Evolutionary conservation across 805 yeast species (phyloP).

Genomic region (Pichia gijzeniarum): DNA sequence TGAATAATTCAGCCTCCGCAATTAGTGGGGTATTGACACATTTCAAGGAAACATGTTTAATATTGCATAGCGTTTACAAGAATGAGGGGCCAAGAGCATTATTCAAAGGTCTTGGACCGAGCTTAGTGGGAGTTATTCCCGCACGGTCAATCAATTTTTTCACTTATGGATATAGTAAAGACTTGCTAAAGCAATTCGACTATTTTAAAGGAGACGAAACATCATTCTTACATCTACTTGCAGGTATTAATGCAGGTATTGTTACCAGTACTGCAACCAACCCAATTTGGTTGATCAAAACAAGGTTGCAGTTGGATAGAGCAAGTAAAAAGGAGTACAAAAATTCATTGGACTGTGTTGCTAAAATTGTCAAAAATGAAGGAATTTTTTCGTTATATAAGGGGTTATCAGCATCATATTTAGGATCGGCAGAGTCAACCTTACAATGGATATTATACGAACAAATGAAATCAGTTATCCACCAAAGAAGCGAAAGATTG

Average conservation of each 20-base stretch:
- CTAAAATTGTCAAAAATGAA: slow-evolving; percentile 62
- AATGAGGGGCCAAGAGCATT: slow-evolving; percentile 81
- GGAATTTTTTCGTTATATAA: slow-evolving; percentile 77
- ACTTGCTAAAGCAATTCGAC: slow-evolving; percentile 47
- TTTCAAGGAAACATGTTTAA: slow-evolving; percentile 74
- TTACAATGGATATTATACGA: slow-evolving; percentile 96
- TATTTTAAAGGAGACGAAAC: slow-evolving; percentile 73
- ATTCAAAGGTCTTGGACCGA: slow-evolving; percentile 95
- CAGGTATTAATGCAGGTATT: slow-evolving; percentile 90
- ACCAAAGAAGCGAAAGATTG: slow-evolving; percentile 38
- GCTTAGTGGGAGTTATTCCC: slow-evolving; percentile 94
- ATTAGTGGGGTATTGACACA: slow-evolving; percentile 44
- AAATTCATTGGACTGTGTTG: slow-evolving; percentile 80
- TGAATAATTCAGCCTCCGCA: not conserved
- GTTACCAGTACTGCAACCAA: slow-evolving; percentile 94
- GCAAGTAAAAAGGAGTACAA: slow-evolving; percentile 56
- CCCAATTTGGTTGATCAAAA: slow-evolving; percentile 96
- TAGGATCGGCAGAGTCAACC: slow-evolving; percentile 90
- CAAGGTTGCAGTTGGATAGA: slow-evolving; percentile 87
- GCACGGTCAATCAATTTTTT: slow-evolving; percentile 95
- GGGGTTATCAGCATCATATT: slow-evolving; percentile 90
- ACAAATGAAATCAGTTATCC: slow-evolving; percentile 76
- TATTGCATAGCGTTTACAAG: slow-evolving; percentile 58
- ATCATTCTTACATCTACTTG: slow-evolving; percentile 75
- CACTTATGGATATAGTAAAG: slow-evolving; percentile 93